Percentiles rank a stretch among this genome's conserved stretches.
These are phyloP conservation scores for Obba rivulosa DNA, from an alignment of 768 basidiomycete species.

Conservation along the genomic window DNA sequence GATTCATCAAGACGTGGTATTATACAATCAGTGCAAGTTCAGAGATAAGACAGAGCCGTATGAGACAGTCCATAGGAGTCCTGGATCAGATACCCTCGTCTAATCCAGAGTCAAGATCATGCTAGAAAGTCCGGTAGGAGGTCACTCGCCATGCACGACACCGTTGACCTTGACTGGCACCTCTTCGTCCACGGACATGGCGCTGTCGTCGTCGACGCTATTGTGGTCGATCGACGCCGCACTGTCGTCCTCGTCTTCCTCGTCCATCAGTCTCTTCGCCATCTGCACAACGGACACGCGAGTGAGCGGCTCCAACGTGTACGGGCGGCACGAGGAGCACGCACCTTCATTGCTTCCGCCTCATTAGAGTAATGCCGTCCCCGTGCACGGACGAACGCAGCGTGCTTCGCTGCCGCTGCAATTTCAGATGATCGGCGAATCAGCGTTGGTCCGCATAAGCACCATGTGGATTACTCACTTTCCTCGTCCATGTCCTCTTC, in stretches of 20 bases:
- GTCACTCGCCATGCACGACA: slow-evolving; percentile 12
- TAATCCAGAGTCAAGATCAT: too few species aligned
- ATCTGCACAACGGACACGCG: slow-evolving; percentile 35
- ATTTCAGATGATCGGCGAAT: not conserved
- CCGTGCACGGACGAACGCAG: slow-evolving; percentile 73
- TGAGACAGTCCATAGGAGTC: too few species aligned
- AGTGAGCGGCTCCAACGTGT: not conserved
- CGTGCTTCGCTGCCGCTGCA: slow-evolving; percentile 76
- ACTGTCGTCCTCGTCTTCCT: slow-evolving; percentile 23
- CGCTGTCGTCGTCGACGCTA: slow-evolving; percentile 14
- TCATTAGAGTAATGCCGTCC: slow-evolving; percentile 88
- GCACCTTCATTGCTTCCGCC: slow-evolving; percentile 89
- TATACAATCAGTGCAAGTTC: too few species aligned
- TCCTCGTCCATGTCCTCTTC: slow-evolving; percentile 89
- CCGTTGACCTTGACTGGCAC: slow-evolving; percentile 17
- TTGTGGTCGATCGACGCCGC: slow-evolving; percentile 13
- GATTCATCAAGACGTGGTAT: too few species aligned
- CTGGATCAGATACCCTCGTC: too few species aligned
- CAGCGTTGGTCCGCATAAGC: not conserved
- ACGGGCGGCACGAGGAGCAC: slow-evolving; percentile 5
- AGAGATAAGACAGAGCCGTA: too few species aligned
- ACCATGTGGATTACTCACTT: slow-evolving; percentile 39
- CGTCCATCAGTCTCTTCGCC: slow-evolving; percentile 53
- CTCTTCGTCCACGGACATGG: slow-evolving; percentile 22
- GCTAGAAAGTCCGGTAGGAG: too few species aligned